Evolutionary conservation across 441 rosid species (phyloP), one percentile per base, ranked within the genome.

Genomic region (Adansonia grandidieri): DNA sequence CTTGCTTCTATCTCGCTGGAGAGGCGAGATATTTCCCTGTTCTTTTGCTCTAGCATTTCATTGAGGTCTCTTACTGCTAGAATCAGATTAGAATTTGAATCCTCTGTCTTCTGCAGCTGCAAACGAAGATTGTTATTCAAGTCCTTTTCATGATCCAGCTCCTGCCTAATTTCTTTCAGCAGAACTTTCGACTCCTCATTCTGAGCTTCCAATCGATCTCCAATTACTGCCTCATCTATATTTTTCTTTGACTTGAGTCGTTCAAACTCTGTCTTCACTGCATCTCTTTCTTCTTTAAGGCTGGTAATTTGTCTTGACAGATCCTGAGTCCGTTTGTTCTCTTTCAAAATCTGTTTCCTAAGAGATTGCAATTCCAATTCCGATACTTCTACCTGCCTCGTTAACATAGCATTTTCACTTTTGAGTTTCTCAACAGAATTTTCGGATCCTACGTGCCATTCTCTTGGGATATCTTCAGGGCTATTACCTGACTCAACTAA

Each of bases 281-380:
- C 86, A 79, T 89, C 93, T 81, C 87, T 84, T 79, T 89, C 95
- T 40, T 78, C 85, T 80, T 70, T 82, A 22, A 89, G 86, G 89
- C 70, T 32, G 65, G 37, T 76, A 70, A 88, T 82, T 84, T 91
- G 86, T 80, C 57, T 82, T 0, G 87, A 81, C 62, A 85, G 82
- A 20, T 85, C 92, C 69, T 87, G 89, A 37, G 87, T 87, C 80
- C 83, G 68, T 77, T 84, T 88, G 75, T 80, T 83, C 80, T 91
- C 95, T 63, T 86, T 91, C 5, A 19, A 76, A 42, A 85, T 77
- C 76, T 91, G 93, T 75, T 86, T 89, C 69, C 87, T 84, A 13
- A 91, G 84, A 85, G 95, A 81, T 79, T 87, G 93, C 9, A 89
- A 77, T 73, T 91, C 95, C 63, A 91, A 77, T 71, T 91, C 95